phyloP scores from a whole-genome alignment of 192 early-diverging fungal species.

The Rhizophagus sp. region DNA sequence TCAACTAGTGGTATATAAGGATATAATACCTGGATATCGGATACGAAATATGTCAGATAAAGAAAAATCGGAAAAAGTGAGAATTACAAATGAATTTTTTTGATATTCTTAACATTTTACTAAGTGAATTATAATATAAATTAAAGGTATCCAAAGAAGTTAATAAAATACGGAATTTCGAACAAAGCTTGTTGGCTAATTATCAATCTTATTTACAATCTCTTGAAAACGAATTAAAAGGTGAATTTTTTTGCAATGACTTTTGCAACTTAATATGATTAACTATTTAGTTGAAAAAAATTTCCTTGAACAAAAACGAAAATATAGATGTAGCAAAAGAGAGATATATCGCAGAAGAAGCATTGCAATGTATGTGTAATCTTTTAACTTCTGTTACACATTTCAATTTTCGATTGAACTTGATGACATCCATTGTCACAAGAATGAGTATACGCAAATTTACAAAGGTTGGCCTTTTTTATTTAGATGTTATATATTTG shows the following conservation, averaged over 20 bases:
- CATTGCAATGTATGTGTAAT: conserved; percentile 80
- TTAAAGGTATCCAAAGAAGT: conserved; percentile 86
- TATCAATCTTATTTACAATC: conserved; percentile 85
- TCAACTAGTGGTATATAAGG: conserved; percentile 91
- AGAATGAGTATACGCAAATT: conserved; percentile 67
- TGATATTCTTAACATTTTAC: not conserved
- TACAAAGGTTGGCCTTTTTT: conserved; percentile 45
- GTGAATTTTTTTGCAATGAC: conserved; percentile 7
- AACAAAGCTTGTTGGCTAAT: conserved; percentile 76
- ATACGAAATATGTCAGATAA: conserved; percentile 85
- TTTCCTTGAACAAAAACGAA: not conserved
- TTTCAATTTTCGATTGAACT: conserved; percentile 94
- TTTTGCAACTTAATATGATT: not conserved
- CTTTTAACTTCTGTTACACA: conserved; percentile 82
- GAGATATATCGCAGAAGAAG: conserved; percentile 51
- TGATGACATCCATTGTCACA: conserved; percentile 80
- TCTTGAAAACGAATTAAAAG: conserved; percentile 58
- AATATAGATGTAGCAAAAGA: conserved; percentile 21
- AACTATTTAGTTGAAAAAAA: not conserved
- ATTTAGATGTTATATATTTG: not conserved
- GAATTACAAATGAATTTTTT: not conserved
- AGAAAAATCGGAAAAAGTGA: conserved; percentile 60
- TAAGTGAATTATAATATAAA: not conserved
- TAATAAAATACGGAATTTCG: conserved; percentile 82
- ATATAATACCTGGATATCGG: conserved; percentile 94